phyloP scores from a whole-genome alignment of 768 basidiomycete genomes.

The Mycena olivaceomarginata region DNA sequence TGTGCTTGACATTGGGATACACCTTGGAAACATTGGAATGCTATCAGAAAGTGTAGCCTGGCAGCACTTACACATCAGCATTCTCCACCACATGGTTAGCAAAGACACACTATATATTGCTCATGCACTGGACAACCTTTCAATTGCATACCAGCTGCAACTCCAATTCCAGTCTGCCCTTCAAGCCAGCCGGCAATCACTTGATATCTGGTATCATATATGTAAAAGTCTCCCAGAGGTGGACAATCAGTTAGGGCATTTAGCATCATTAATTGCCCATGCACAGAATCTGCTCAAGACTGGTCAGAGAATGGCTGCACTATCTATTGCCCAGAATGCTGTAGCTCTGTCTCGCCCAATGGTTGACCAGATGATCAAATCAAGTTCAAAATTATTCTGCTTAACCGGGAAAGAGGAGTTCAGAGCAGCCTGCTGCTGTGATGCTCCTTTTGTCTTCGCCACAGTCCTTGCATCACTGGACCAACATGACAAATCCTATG shows the following conservation, averaged over 20 bases:
- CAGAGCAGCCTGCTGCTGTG: too few species aligned
- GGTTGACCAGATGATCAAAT: not conserved
- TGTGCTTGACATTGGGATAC: not conserved
- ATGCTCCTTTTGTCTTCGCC: not conserved
- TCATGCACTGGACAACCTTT: not conserved
- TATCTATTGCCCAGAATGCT: slow-evolving; percentile 14
- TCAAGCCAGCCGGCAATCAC: slow-evolving; percentile 26
- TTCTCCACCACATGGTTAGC: slow-evolving; percentile 1
- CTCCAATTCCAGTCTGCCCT: slow-evolving; percentile 3
- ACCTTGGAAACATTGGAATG: not conserved
- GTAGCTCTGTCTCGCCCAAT: not conserved
- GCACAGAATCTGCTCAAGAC: not conserved
- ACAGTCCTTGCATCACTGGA: not conserved
- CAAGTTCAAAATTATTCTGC: not conserved
- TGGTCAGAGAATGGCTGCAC: not conserved
- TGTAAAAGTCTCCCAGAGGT: not conserved
- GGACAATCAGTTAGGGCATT: not conserved
- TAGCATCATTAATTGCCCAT: not conserved
- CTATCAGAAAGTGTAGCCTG: not conserved
- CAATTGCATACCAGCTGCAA: not conserved
- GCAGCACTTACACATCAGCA: not conserved
- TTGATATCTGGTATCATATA: not conserved
- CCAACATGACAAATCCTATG: slow-evolving; percentile 9
- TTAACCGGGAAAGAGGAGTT: not conserved
- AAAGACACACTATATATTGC: not conserved